Evolutionary conservation across 192 early-diverging fungal genomes (phyloP), one percentile per base, ranked within the genome.

Genomic region (Coemansia sp.): DNA sequence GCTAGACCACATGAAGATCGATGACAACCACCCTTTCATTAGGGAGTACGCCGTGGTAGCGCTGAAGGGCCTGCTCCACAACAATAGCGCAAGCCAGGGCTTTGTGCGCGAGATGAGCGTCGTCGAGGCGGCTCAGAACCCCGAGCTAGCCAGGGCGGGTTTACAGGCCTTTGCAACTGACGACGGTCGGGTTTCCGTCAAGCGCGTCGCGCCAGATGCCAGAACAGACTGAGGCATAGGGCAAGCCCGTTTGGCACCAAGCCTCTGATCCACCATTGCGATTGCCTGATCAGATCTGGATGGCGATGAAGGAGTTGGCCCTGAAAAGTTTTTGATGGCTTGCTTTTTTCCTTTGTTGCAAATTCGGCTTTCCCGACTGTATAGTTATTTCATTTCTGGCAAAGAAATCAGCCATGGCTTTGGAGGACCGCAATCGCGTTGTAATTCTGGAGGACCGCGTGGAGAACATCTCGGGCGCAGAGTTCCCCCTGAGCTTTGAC

Each of bases 21-120:
- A 82, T 51, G 79, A 77, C 24, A 76, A 74, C 50, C 74, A 82
- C 33, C 79, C 79, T 28, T 82, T 73, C 35, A 82, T 82, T 65
- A 69, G 67, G 56, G 79, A 82, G 55, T 70, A 82, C 33, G 74
- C 79, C 3, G 55, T 82, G 3, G 67, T 82, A 7, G 79, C 79
- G 13, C 59, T 82, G 36, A 60, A 63, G 24, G 42, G 64, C 60
- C 59, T 82, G 59, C 59, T 77, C 14, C 36, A 73, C 8, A 50
- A 63, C 56, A 82, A 82, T n/a, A 18, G 20, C 13, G 62, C 31
- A 10, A 82, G 28, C 71, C 79, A 82, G 31, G 69, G 62, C 10
- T 81, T 69, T 60, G 59, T 81, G 24, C 40, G 48, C 28, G 38
- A 45, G 10, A 72, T 81, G 69, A 62, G 63, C 9, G 63, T 60